Conservation (phyloP, 192 early-diverging fungal genomes). For the Piromyces sp. region DNA sequence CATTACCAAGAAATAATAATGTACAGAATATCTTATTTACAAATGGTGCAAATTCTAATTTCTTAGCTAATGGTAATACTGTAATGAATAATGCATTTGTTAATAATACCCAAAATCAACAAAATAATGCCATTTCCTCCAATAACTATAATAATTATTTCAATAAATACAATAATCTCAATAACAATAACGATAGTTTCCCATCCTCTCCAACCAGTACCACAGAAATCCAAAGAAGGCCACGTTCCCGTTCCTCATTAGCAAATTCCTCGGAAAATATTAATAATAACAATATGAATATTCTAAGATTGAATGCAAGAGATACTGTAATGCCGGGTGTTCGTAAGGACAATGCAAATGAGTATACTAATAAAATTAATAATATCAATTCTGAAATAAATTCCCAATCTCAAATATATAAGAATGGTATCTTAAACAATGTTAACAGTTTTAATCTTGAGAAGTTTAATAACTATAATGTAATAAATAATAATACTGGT, state of each 20-base stretch:
- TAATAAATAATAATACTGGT: too few relatives aligned
- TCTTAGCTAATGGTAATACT: too few relatives aligned
- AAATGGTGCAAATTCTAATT: too few relatives aligned
- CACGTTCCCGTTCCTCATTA: background rate
- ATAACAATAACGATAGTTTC: too few relatives aligned
- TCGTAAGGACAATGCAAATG: background rate
- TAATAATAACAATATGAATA: background rate
- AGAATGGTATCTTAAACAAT: background rate
- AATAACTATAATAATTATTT: too few relatives aligned
- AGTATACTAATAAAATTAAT: background rate
- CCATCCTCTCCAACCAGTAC: too few relatives aligned
- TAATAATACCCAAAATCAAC: too few relatives aligned
- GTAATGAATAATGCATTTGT: too few relatives aligned
- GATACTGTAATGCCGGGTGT: background rate
- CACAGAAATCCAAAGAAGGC: background rate
- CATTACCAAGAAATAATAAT: background rate
- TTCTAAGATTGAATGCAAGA: background rate
- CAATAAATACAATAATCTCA: too few relatives aligned
- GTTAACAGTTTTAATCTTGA: background rate
- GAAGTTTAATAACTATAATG: background rate
- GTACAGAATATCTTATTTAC: background rate
- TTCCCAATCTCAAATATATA: background rate
- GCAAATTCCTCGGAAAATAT: background rate
- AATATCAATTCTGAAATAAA: background rate
- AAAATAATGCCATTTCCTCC: too few relatives aligned